Percentiles rank a stretch among this genome's conserved stretches.
phyloP scores from a whole-genome alignment of 2,329 filamentous ascomycete genomes.

The Fusarium transvaalense region DNA sequence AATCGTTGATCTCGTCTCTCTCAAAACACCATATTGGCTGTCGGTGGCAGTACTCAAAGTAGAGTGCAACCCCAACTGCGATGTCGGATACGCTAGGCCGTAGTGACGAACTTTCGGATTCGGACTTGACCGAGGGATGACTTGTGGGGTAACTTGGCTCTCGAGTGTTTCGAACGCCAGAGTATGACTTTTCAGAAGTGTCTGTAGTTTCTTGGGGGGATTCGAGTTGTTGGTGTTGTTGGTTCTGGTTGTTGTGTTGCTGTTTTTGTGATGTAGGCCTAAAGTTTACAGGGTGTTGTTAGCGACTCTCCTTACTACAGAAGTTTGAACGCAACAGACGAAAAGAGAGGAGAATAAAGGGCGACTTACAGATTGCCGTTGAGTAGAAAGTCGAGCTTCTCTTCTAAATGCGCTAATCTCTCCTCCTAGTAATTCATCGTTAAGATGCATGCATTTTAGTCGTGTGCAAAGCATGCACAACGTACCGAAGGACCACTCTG shows the following conservation, averaged over 20 bases:
- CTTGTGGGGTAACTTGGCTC: conserved; percentile 43
- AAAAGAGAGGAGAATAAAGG: conserved; percentile 38
- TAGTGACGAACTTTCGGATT: conserved; percentile 46
- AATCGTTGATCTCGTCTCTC: conserved; percentile 56
- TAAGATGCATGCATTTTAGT: conserved; percentile 24
- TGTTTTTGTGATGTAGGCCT: conserved; percentile 46
- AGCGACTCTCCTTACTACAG: not conserved
- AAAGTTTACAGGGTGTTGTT: conserved; percentile 12
- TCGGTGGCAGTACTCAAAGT: conserved; percentile 59
- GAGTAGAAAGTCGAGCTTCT: conserved; percentile 64
- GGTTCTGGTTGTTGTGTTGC: conserved; percentile 25
- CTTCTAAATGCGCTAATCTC: conserved; percentile 63
- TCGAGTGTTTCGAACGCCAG: conserved; percentile 47
- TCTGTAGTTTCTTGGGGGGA: conserved; percentile 50
- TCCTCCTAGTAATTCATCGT: conserved; percentile 57
- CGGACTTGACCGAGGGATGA: conserved; percentile 47
- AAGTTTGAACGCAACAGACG: not conserved
- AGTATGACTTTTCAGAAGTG: conserved; percentile 53
- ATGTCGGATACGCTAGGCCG: conserved; percentile 52
- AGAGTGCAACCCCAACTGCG: conserved; percentile 53
- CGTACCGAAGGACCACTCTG: conserved; percentile 60
- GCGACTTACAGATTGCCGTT: conserved; percentile 55
- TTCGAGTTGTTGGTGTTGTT: conserved; percentile 36
- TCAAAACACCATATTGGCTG: conserved; percentile 62
- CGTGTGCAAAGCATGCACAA: conserved; percentile 27